Conservation (phyloP, 345 rosid genomes). For the Brassica nigra region DNA sequence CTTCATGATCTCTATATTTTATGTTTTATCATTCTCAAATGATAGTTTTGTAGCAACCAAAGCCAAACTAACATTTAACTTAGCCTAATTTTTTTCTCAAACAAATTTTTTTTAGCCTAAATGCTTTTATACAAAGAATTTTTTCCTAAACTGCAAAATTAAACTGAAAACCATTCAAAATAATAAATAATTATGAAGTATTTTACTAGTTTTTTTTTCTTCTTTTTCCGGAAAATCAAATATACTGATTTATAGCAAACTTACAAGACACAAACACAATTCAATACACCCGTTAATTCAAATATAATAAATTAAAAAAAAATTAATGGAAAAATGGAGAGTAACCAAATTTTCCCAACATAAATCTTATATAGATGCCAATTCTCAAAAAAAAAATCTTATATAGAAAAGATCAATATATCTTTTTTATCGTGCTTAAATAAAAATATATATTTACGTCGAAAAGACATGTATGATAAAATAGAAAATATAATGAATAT, state of each 20-base stretch:
- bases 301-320: neutral
- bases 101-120: neutral
- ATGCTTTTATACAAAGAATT: neutral
- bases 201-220: neutral
- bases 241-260: neutral
- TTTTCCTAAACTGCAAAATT: no score
- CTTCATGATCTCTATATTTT: conserved; percentile 16
- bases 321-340: neutral
- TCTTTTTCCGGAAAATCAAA: neutral
- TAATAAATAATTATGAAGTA: neutral
- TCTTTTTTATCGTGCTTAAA: neutral
- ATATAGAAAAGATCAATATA: neutral
- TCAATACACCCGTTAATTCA: neutral
- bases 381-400: neutral
- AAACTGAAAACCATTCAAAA: neutral
- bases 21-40: conserved; percentile 5
- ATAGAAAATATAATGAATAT: neutral
- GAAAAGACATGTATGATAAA: neutral
- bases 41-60: conserved; percentile 1
- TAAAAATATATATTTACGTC: neutral
- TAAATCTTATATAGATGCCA: no score
- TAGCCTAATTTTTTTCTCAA: neutral
- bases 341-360: neutral
- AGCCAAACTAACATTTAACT: neutral
- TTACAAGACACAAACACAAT: neutral